A percentile compares a stretch with the other conserved stretches of the same genome.
Conservation (phyloP, 129 eudicot species). For the Mikania micrantha region DNA sequence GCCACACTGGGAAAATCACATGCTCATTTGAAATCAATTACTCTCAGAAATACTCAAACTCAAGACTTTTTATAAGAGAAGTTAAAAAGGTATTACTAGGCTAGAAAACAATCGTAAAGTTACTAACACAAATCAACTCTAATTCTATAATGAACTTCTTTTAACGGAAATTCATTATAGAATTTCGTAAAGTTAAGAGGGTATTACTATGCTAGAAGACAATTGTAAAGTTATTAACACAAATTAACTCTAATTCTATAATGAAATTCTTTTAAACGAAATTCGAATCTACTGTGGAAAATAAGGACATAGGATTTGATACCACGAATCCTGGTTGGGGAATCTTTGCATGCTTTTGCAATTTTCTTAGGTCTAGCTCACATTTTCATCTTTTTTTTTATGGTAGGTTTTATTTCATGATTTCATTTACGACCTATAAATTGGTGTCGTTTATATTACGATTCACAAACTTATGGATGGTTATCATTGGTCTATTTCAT, state of each 20-base stretch:
- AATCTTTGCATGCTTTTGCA: slow-evolving; percentile 18
- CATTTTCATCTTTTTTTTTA: background rate
- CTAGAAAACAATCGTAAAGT: too few species aligned
- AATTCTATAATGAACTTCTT: background rate
- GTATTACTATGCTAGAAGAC: too few species aligned
- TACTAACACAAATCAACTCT: too few species aligned
- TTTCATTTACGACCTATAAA: slow-evolving; percentile 1
- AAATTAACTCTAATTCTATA: background rate
- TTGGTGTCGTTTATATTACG: slow-evolving; percentile 11
- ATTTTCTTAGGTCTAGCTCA: slow-evolving; percentile 16
- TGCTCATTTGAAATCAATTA: too few species aligned
- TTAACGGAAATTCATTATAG: too few species aligned
- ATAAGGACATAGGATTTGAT: slow-evolving; percentile 14
- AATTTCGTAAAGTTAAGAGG: too few species aligned
- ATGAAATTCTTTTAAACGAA: too few species aligned
- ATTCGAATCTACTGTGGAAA: background rate
- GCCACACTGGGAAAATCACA: too few species aligned
- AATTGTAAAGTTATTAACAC: too few species aligned
- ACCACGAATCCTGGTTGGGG: slow-evolving; percentile 27
- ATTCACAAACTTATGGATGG: slow-evolving; percentile 24
- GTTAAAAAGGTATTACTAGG: too few species aligned
- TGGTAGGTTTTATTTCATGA: slow-evolving; percentile 10
- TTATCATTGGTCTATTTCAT: background rate
- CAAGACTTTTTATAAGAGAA: too few species aligned
- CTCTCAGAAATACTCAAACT: too few species aligned